Percentiles rank a stretch among this genome's conserved stretches.
Evolutionary conservation across 257 asterid genomes (phyloP).

Genomic region (Marsdenia floribunda): DNA sequence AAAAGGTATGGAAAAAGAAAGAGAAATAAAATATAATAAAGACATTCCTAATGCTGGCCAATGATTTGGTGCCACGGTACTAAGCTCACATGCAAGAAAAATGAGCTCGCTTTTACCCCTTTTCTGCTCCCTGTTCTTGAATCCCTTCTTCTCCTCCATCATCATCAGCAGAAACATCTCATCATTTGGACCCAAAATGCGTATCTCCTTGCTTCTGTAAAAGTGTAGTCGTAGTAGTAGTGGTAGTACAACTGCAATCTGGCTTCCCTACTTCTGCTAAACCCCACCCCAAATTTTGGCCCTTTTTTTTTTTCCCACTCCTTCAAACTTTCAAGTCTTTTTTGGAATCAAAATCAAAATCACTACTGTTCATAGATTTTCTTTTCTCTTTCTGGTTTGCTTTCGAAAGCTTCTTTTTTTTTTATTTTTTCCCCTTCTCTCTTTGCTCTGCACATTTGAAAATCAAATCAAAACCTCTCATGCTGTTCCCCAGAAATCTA

Average conservation of each 20-base stretch:
- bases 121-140: conserved; percentile 3
- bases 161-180: conserved; percentile 11
- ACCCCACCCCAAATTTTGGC: not conserved
- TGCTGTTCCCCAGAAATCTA: not conserved
- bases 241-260: not conserved
- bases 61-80: conserved; percentile 14
- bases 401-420: too few species aligned
- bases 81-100: conserved; percentile 13
- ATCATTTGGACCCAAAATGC: conserved; percentile 12
- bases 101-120: not conserved
- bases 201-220: conserved; percentile 1
- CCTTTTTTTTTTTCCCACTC: not conserved
- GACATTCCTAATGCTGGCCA: conserved; percentile 10
- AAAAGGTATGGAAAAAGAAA: not conserved
- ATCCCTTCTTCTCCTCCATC: not conserved
- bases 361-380: not conserved
- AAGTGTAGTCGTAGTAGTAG: not conserved
- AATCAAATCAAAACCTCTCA: not conserved
- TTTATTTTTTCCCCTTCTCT: not conserved
- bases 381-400: not conserved
- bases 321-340: not conserved
- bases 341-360: not conserved
- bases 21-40: not conserved
- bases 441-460: not conserved
- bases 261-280: not conserved